Evolutionary conservation across 352 stramenopile species (phyloP), one percentile per base, ranked within the genome.

Genomic region (Blastocystis sp.): DNA sequence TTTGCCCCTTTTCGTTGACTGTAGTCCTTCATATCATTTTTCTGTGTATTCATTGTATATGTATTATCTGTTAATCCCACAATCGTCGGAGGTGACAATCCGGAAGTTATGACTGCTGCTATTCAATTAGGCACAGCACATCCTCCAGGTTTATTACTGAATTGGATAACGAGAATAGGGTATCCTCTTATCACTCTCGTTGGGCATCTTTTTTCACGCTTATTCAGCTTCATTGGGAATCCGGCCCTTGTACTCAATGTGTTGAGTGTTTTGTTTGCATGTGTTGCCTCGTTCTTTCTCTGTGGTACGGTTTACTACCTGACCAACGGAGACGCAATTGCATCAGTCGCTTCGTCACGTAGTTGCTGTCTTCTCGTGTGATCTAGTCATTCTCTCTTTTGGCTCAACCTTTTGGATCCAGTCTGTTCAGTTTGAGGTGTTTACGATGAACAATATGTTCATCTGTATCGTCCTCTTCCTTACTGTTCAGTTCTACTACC

Each of bases 341-440:
- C 48, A 44, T 46, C 75, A 18, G 8, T 75, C 6, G 42, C 75
- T 44, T 85, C 53, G 27, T 36, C 57, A 72, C 38, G 63, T 85
- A 75, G 14, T 1, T 24, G 24, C n/a, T 46, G 24, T 40, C 6
- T 2, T 73, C 4, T 54, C 9, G 6, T 85, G 21, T 24, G 9
- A 59, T 51, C 6, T 75, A 85, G 75, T 85, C 21, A 34, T 85
- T 14, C 42, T 85, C n/a, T 85, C 57, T 4, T 85, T 85, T 59
- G 63, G 75, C n/a, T 14, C 69, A 21, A 76, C 63, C 14, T 36
- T 76, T 36, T 85, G 75, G 75, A 76, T 42, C 0, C 57, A 85
- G 24, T 85, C 75, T 9, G 75, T 85, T n/a, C 75, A 85, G 44
- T 85, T 85, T 32, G 75, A 85, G 29, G 75, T 85, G 18, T 85